Evolutionary conservation across 352 stramenopile species (phyloP).

Genomic region (Blastocystis sp.): DNA sequence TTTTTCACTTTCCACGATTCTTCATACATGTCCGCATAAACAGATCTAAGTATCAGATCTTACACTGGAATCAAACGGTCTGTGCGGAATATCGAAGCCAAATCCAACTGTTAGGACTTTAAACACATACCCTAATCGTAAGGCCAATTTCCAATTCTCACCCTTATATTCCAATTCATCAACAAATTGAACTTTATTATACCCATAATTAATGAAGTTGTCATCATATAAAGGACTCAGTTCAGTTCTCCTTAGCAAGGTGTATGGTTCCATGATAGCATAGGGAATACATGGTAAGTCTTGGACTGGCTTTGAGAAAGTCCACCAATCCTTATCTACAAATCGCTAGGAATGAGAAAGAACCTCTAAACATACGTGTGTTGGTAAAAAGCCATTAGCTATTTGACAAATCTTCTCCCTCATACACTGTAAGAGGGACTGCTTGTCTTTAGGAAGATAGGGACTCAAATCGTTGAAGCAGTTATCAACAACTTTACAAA

Average conservation of each 20-base stretch:
- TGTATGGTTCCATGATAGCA: conserved; percentile 20
- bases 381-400: neutral
- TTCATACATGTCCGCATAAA: conserved; percentile 18
- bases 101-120: neutral
- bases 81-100: conserved; percentile 17
- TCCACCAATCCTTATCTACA: neutral
- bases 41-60: neutral
- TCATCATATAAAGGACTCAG: conserved; percentile 3
- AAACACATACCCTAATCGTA: neutral
- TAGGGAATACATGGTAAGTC: neutral
- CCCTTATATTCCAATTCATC: conserved; percentile 22
- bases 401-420: neutral
- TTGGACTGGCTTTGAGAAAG: neutral
- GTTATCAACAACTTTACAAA: neutral
- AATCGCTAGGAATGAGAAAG: neutral
- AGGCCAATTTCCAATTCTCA: neutral
- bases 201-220: conserved; percentile 52
- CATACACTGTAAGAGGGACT: neutral
- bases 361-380: neutral
- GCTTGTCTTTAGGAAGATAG: neutral
- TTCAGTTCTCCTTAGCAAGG: neutral
- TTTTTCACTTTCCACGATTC: neutral
- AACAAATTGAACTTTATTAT: conserved; percentile 58
- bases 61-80: neutral
- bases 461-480: neutral